Evolutionary conservation across 2,329 filamentous ascomycete species (phyloP).

Genomic region (Cladosporium cucumerinum): DNA sequence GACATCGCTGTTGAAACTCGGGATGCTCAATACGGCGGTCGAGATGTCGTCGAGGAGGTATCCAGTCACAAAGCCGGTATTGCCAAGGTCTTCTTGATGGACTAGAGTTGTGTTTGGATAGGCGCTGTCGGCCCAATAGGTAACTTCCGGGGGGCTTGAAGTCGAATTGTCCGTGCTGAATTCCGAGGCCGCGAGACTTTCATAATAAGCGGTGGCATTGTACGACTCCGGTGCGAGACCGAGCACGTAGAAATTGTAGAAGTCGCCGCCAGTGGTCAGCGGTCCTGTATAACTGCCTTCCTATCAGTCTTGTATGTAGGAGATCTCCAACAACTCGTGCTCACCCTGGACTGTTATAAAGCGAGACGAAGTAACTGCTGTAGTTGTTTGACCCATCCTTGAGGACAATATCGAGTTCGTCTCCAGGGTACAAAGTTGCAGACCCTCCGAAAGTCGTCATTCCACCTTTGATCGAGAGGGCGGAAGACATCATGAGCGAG

Average conservation of each 20-base stretch:
- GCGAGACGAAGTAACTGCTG: neutral
- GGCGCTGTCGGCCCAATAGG: neutral
- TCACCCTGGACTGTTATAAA: constrained; percentile 1
- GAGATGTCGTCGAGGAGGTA: constrained; percentile 23
- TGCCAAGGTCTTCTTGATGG: neutral
- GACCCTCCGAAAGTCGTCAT: constrained; percentile 30
- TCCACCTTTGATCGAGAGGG: constrained; percentile 24
- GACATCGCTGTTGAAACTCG: constrained; percentile 35
- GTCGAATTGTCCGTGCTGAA: neutral
- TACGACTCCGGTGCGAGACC: constrained; percentile 20
- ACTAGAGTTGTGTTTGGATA: neutral
- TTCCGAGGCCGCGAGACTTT: neutral
- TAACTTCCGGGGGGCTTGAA: neutral
- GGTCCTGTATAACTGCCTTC: constrained; percentile 24
- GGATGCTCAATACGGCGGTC: constrained; percentile 41
- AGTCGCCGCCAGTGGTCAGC: constrained; percentile 36
- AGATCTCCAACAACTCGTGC: constrained; percentile 20
- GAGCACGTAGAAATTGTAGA: constrained; percentile 40
- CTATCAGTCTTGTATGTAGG: constrained; percentile 17
- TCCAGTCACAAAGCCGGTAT: constrained; percentile 7
- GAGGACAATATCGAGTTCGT: constrained; percentile 25
- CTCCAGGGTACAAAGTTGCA: constrained; percentile 35
- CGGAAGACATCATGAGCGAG: constrained; percentile 33
- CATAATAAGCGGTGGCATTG: neutral
- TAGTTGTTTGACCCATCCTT: constrained; percentile 27